Percentiles rank a stretch among this genome's conserved stretches.
These are phyloP conservation scores for Podila epigama DNA, from an alignment of 192 early-diverging fungal species.

Conservation along the genomic window DNA sequence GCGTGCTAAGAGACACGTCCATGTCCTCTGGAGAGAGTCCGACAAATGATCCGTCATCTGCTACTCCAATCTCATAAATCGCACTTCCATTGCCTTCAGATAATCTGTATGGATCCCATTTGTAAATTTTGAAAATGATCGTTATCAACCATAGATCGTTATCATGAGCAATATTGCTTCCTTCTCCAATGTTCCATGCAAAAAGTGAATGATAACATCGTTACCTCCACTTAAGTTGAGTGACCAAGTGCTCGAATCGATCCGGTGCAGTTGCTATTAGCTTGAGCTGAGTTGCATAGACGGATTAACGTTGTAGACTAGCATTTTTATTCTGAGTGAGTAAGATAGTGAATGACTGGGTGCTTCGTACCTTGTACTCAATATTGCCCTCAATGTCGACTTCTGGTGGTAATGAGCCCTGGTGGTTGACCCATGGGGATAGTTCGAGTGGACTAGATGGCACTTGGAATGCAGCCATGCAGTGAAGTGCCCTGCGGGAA, in stretches of 20 bases:
- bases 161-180: too few relatives aligned
- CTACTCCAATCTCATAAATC: conserved; percentile 90
- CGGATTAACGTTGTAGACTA: not conserved
- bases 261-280: conserved; percentile 70
- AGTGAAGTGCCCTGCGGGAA: not conserved
- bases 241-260: conserved; percentile 85
- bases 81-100: conserved; percentile 89
- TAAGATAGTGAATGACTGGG: not conserved
- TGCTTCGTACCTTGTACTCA: conserved; percentile 78
- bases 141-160: not conserved
- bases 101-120: conserved; percentile 53
- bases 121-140: too few relatives aligned
- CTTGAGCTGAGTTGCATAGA: conserved; percentile 61
- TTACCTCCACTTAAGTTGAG: conserved; percentile 90
- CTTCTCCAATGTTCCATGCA: not conserved
- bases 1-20: conserved; percentile 63
- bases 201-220: too few relatives aligned
- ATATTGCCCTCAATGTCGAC: conserved; percentile 87
- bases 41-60: conserved; percentile 82
- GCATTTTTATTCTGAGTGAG: not conserved
- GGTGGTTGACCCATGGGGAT: conserved; percentile 46
- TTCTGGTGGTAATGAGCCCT: conserved; percentile 73
- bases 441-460: conserved; percentile 13
- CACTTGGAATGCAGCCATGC: conserved; percentile 38
- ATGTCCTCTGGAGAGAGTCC: conserved; percentile 71